Base-by-base conservation (phyloP, 345 rosid genomes). In the Schrenkiella parvula region DNA sequence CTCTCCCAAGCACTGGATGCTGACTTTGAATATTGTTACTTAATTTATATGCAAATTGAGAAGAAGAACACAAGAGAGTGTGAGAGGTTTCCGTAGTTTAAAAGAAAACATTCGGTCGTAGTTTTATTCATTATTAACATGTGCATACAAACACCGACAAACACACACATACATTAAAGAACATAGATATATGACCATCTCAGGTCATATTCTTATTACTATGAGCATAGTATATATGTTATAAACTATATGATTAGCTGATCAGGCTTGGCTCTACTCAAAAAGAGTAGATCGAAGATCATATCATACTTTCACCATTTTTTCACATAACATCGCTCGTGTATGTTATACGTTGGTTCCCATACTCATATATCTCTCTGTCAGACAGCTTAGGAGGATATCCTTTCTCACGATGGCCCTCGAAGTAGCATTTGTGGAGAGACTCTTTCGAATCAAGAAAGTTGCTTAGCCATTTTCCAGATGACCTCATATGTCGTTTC, bases 401-500 rank as follows among this genome's bases (percentile, higher is more conserved):
- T 23, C 74, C 74, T 68, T 68, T 75, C 51, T 2, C 64, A 10
- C 65, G 70, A 44, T 75, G 74, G 28, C 79, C 34, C 31, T 75
- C 74, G 21, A 75, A 75, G 17, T 68, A 68, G 43, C 79, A 75
- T 43, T 60, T 54, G 5, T 53, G 28, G 11, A 75, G 69, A 62
- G 61, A 6, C 71, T 62, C 70, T 52, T 63, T 54, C 3, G 60
- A 32, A 28, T 37, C 69, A 46, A 76, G 76, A 64, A 76, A 76
- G 2, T 69, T 53, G 2, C 75, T 70, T 15, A 69, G 47, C 80
- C 80, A 76, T 76, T 76, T 39, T 9, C 75, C 80, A 26, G 80
- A 76, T 63, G 70, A 63, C 19, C 75, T 76, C 29, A 70, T 63
- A 41, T 81, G 37, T 76, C 89, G 80, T 63, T 68, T 80, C 77